Conservation (phyloP, 345 rosid genomes). For the Brassica nigra region DNA sequence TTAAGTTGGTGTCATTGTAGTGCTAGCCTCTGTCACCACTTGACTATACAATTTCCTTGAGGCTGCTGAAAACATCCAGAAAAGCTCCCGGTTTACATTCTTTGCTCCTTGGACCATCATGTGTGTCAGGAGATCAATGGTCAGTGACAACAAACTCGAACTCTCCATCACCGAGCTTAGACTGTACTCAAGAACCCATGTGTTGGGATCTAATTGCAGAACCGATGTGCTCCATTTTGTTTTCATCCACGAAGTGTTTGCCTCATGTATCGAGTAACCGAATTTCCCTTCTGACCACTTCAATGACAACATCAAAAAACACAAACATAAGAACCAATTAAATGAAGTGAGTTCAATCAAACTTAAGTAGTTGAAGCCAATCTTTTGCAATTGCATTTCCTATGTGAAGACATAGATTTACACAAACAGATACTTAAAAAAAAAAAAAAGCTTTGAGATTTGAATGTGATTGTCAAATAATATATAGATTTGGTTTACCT, state of each 20-base stretch:
- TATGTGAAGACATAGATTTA: neutral
- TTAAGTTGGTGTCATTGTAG: conserved; percentile 42
- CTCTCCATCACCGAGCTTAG: conserved; percentile 52
- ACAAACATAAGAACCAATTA: too few species aligned
- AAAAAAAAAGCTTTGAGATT: neutral
- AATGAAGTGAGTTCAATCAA: too few species aligned
- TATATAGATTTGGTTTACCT: conserved; percentile 45
- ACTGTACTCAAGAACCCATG: conserved; percentile 78
- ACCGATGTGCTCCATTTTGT: conserved; percentile 57
- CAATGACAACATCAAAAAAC: conserved; percentile 10
- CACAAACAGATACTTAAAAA: neutral
- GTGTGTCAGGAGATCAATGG: conserved; percentile 49
- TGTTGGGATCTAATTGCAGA: conserved; percentile 70
- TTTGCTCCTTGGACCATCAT: conserved; percentile 38
- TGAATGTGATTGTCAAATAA: neutral
- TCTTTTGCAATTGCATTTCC: too few species aligned
- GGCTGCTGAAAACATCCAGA: conserved; percentile 27
- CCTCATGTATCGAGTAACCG: conserved; percentile 50
- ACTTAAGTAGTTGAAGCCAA: too few species aligned
- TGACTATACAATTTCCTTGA: conserved; percentile 26
- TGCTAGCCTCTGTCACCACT: conserved; percentile 14
- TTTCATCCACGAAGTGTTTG: conserved; percentile 58
- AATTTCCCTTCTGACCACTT: conserved; percentile 74
- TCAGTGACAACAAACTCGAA: conserved; percentile 49
- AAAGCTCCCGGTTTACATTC: conserved; percentile 25